Percentiles rank a stretch among this genome's conserved stretches.
These are phyloP conservation scores for Phytophthora pinifolia DNA, from an alignment of 352 stramenopile genomes.

Conservation along the genomic window DNA sequence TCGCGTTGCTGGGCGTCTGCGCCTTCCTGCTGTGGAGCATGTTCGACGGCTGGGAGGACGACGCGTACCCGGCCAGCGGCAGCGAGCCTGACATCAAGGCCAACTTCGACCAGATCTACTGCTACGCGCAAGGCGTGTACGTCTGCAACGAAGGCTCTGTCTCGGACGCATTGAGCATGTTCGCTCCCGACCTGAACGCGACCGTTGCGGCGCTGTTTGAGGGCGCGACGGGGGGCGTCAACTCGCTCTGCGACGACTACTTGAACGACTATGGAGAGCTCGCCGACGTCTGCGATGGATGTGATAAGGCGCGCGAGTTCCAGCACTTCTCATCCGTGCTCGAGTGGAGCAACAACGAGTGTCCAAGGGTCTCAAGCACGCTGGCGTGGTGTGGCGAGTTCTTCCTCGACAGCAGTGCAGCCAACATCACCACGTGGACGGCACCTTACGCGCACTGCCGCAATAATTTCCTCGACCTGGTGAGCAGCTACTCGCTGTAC, in stretches of 20 bases:
- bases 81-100: slow-evolving; percentile 44
- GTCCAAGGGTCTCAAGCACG: slow-evolving; percentile 45
- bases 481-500: slow-evolving; percentile 39
- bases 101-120: slow-evolving; percentile 69
- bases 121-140: slow-evolving; percentile 68
- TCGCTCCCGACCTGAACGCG: slow-evolving; percentile 38
- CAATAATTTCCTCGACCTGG: slow-evolving; percentile 41
- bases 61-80: slow-evolving; percentile 43
- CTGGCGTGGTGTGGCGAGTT: slow-evolving; percentile 67
- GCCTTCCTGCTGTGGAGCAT: slow-evolving; percentile 49
- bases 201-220: slow-evolving; percentile 32
- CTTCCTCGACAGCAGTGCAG: slow-evolving; percentile 34
- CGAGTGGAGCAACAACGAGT: slow-evolving; percentile 81
- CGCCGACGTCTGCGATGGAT: slow-evolving; percentile 52
- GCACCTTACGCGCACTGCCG: slow-evolving; percentile 54
- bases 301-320: slow-evolving; percentile 52
- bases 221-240: slow-evolving; percentile 52
- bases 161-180: slow-evolving; percentile 48
- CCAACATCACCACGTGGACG: slow-evolving; percentile 30
- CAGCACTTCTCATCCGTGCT: slow-evolving; percentile 64
- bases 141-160: slow-evolving; percentile 61
- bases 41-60: slow-evolving; percentile 43
- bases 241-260: slow-evolving; percentile 54
- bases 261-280: slow-evolving; percentile 37
- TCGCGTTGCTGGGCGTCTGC: slow-evolving; percentile 43